Evolutionary conservation across 164 flowering plant genomes (phyloP), one percentile per base, ranked within the genome.

Genomic region (Magnolia officinalis): DNA sequence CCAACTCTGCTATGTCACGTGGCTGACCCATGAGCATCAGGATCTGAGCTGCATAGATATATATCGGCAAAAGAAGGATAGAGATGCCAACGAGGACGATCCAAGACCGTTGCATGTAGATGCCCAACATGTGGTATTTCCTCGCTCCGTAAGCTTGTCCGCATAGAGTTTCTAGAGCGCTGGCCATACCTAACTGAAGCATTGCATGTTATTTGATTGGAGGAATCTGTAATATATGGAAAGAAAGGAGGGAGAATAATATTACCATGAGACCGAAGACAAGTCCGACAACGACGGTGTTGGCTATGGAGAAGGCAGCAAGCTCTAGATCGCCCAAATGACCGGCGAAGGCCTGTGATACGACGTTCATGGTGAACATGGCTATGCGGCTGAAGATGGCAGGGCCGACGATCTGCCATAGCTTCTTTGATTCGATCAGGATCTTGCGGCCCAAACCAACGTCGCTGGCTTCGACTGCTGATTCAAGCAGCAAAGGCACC

Each of bases 251-350:
- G 45, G 0, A 23, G 19, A 73, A n/a, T 11, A 14, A 61, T 10
- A 19, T 10, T 90, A 90, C 95, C 90, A 90, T 67, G 74, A 90
- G 86, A 31, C 95, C 92, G 49, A 86, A 87, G 75, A 83, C 86
- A 78, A 90, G 81, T 20, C 88, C 85, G 21, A 89, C 78, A 70
- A 89, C 77, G 68, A 90, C 87, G 63, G 85, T 88, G 13, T 77
- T 79, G 61, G 85, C 82, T 45, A 90, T 88, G 77, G 92, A 87
- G 63, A 90, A 79, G 4, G 92, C 86, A 24, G 89, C 92, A 19
- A 90, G 85, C 52, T 88, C 88, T 19, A 87, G 82, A 72, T 89
- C 89, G 23, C 91, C 88, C 26, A 90, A 76, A 52, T 90, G 92
- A 61, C 94, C 94, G 14, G 90, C 92, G 50, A 90, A 89, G 65